Evolutionary conservation across 2,329 filamentous ascomycete species (phyloP), one percentile per base, ranked within the genome.

Genomic region (Talaromyces sp.): DNA sequence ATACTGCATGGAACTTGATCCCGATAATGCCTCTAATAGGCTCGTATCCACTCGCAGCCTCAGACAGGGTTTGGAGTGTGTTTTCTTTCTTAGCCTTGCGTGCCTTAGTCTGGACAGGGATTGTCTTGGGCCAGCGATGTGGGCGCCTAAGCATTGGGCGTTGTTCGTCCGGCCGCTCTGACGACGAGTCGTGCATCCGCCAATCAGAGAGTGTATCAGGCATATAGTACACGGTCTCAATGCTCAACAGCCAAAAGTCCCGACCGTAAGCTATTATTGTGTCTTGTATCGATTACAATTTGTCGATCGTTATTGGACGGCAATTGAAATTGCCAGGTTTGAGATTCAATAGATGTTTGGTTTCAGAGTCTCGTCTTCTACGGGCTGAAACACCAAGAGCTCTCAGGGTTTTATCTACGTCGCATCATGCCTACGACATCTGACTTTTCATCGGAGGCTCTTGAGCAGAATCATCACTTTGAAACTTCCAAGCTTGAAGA

Each of bases 141-240:
- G 54, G 55, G 62, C 62, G 57, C 57, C 58, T 64, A 64, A 58
- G 58, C 33, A 61, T 60, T 52, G 60, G 60, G 21, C 23, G 6
- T 23, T 40, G 54, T 40, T 57, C 16, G 40, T 52, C 50, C 33
- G 28, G 21, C n/a, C 39, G 62, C 52, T 25, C 31, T 60, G 42
- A 37, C 40, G 37, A 50, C 46, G 35, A 54, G 39, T 31, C 18
- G 23, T 50, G 31, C 23, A 31, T 33, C 55, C 23, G 48, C 59
- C 63, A 61, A 52, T 61, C 56, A 62, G 54, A 48, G 23, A n/a
- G n/a, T 9, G 23, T 21, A 57, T 23, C 33, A 5, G 48, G 28
- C 58, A 50, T 25, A n/a, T 42, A 23, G 35, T 40, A 16, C 21
- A 16, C n/a, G n/a, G 23, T 37, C 58, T 21, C 28, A 54, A 37